These are phyloP conservation scores for Verticillium albo-atrum DNA, from an alignment of 2,329 filamentous ascomycete genomes.

Conservation along the genomic window DNA sequence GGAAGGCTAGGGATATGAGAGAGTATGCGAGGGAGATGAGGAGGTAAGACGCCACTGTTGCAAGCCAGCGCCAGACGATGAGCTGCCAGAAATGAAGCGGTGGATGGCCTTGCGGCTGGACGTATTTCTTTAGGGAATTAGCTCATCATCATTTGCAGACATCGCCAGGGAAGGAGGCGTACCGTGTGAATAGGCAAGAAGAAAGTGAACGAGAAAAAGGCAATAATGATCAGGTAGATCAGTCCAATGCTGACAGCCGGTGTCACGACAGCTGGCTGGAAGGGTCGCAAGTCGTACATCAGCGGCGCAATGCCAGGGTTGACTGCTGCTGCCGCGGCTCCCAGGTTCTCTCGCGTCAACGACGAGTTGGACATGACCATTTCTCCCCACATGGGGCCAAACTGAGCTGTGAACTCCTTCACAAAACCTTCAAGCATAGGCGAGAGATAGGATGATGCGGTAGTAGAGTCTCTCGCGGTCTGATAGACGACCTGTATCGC, in stretches of 20 bases:
- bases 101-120: constrained; percentile 49
- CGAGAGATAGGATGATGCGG: constrained; percentile 46
- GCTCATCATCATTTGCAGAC: background rate
- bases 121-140: constrained; percentile 34
- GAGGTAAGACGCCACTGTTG: constrained; percentile 54
- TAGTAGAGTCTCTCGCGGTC: constrained; percentile 51
- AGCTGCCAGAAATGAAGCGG: constrained; percentile 55
- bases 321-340: constrained; percentile 19
- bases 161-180: constrained; percentile 1
- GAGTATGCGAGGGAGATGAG: constrained; percentile 60
- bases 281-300: constrained; percentile 52
- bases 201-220: constrained; percentile 63
- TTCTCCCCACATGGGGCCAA: constrained; percentile 40
- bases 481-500: constrained; percentile 53
- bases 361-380: constrained; percentile 35
- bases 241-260: constrained; percentile 58
- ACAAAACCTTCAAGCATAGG: constrained; percentile 46
- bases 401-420: constrained; percentile 37
- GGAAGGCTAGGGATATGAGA: constrained; percentile 58
- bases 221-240: constrained; percentile 64
- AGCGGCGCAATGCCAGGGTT: constrained; percentile 25
- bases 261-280: constrained; percentile 47
- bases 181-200: constrained; percentile 58
- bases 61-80: constrained; percentile 51
- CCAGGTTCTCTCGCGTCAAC: constrained; percentile 20